Evolutionary conservation across 2,329 filamentous ascomycete species (phyloP), one percentile per base, ranked within the genome.

Genomic region (Phaeophleospora eucalypticola): DNA sequence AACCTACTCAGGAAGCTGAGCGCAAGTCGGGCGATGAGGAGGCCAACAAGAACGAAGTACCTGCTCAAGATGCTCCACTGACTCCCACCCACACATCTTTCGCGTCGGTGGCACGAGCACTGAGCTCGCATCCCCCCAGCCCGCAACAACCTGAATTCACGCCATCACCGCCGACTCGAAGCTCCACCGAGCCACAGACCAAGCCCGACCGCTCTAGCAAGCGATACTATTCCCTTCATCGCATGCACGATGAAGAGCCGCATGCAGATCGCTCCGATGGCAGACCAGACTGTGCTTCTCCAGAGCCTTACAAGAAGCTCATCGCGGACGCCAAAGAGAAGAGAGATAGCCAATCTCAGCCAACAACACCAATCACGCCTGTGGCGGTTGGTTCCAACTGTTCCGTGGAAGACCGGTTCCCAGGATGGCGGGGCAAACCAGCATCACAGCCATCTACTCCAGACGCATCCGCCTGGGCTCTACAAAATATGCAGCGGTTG

Each of bases 401-500:
- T 14, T 50, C 53, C 4, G 59, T 63, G 3, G 57, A 64, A 39
- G 60, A 64, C 36, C 48, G 56, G 29, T 58, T 59, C 16, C 60
- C 62, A 6, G 60, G 54, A 4, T 62, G 57, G 58, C 46, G 58
- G 17, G 51, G 59, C 48, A 60, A 58, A 37, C 48, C 57, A 2
- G 48, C 48, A 24, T 53, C 53, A 4, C 48, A 43, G 10, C 43
- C 42, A 2, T 43, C 50, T 3, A 44, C 49, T 12, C 45, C 49
- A 15, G 43, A 37, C 21, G 42, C 45, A 4, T 43, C 36, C 7
- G 39, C 43, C 3, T 45, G n/a, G 36, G 36, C 17, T 18, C 15
- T 19, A 19, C 36, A 10, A 3, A 19, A 17, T 19, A 34, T 29
- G 4, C 29, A 29, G 32, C 35, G 18, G 21, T 34, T 24, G n/a